Base-by-base conservation (phyloP, 306 rosid genomes). In the Urtica urens region DNA sequence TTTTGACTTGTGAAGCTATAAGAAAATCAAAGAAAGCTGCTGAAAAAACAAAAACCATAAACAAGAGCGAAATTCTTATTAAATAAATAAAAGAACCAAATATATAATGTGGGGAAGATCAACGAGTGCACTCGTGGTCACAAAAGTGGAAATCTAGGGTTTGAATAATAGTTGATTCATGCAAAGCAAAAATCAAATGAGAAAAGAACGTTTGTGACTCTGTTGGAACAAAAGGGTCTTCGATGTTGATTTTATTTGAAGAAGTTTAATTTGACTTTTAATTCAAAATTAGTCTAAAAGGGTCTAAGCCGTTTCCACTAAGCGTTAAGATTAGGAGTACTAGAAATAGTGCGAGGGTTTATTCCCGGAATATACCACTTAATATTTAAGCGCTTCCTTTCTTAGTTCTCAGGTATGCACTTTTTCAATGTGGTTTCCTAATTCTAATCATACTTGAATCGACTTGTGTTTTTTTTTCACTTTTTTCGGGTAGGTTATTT, bases 321-420 rank as follows among this genome's bases (percentile, higher is more conserved):
- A 46, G 12, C 16, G 44, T 54, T 45, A 29, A 57, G 38, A 10
- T 41, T 38, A 51, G 31, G 50, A 48, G 38, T 42, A 23, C 2
- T 44, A 10, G 16, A 37, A 51, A 26, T 49, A 76, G 76, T 80
- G 81, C 76, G 47, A 34, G 29, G 58, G 85, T 77, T 81, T 81
- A 81, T 81, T 53, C 92, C 38, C 71, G 67, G 82, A 68, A 81
- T 81, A 81, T 74, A n/a, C 92, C 69, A 29, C 12, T 40, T 53
- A 56, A 50, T 31, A 35, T 35, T 29, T 60, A 41, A 46, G 42
- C 39, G 33, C 33, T 53, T 49, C n/a, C n/a, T n/a, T n/a, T n/a
- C n/a, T n/a, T n/a, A n/a, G n/a, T n/a, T n/a, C 55, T 22, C 46
- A 20, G 5, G 17, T 22, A 5, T 21, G 15, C 63, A 41, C 64